Percentiles rank a stretch among this genome's conserved stretches.
Evolutionary conservation across 148 eudicot species (phyloP).

Genomic region (Simmondsia chinensis): DNA sequence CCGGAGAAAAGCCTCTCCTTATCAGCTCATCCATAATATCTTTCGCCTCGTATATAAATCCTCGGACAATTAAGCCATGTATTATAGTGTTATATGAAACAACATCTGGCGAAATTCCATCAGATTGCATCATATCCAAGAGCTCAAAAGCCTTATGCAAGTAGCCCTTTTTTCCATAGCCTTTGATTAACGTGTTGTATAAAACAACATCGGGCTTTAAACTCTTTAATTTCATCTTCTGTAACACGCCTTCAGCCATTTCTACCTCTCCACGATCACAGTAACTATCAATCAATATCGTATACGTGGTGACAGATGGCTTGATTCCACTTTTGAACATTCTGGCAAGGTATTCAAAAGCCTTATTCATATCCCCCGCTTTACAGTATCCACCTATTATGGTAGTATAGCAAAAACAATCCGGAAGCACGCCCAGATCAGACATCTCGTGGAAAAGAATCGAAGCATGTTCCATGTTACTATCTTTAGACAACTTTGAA

Average conservation of each 20-base stretch:
- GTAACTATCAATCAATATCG: slow-evolving; percentile 21
- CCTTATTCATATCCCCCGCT: slow-evolving; percentile 13
- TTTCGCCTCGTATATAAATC: slow-evolving; percentile 33
- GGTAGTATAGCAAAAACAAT: slow-evolving; percentile 27
- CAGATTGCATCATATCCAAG: slow-evolving; percentile 24
- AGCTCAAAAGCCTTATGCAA: slow-evolving; percentile 31
- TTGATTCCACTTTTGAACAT: slow-evolving; percentile 41
- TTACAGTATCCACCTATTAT: slow-evolving; percentile 38
- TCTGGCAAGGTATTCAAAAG: slow-evolving; percentile 23
- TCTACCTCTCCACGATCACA: slow-evolving; percentile 27
- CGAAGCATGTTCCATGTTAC: slow-evolving; percentile 29
- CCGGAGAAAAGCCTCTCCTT: slow-evolving; percentile 32
- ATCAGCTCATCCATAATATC: slow-evolving; percentile 30
- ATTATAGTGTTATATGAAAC: slow-evolving; percentile 37
- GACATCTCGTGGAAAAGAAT: slow-evolving; percentile 30
- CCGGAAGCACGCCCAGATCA: slow-evolving; percentile 26
- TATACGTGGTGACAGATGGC: slow-evolving; percentile 31
- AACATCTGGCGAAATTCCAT: slow-evolving; percentile 29
- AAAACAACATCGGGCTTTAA: slow-evolving; percentile 23
- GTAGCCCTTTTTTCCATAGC: slow-evolving; percentile 30
- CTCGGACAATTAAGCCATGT: slow-evolving; percentile 26
- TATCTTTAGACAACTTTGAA: slow-evolving; percentile 28
- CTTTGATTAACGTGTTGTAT: slow-evolving; percentile 34
- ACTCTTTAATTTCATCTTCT: slow-evolving; percentile 22
- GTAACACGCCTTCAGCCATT: slow-evolving; percentile 19